A percentile compares a stretch with the other conserved stretches of the same genome.
These are phyloP conservation scores for Neofusicoccum umdonicola DNA, from an alignment of 2,329 filamentous ascomycete species.

Conservation along the genomic window DNA sequence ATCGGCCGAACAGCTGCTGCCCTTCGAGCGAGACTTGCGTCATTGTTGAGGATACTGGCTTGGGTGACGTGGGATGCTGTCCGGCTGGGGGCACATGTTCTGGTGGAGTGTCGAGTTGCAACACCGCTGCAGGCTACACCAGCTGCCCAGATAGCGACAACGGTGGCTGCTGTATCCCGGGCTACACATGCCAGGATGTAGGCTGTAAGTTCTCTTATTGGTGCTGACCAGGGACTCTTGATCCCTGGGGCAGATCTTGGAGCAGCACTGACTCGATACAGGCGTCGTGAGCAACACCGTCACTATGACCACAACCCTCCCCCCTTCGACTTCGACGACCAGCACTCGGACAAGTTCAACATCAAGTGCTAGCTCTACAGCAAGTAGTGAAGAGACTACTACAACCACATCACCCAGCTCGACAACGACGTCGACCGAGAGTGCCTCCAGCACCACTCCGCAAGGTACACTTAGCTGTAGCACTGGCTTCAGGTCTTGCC, in stretches of 20 bases:
- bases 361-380: constrained; percentile 20
- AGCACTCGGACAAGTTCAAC: constrained; percentile 16
- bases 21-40: constrained; percentile 65
- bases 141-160: constrained; percentile 64
- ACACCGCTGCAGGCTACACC: constrained; percentile 56
- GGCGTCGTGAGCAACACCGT: constrained; percentile 22
- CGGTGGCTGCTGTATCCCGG: constrained; percentile 73
- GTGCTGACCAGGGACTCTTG: not conserved
- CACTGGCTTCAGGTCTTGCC: constrained; percentile 46
- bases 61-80: constrained; percentile 74
- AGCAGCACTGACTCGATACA: constrained; percentile 7
- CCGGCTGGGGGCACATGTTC: constrained; percentile 63
- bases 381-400: constrained; percentile 17
- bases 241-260: not conserved
- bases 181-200: constrained; percentile 65
- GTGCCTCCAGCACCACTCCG: constrained; percentile 28
- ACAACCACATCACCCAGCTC: not conserved
- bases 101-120: constrained; percentile 62
- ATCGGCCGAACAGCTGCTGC: constrained; percentile 71
- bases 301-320: constrained; percentile 26
- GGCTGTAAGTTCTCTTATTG: constrained; percentile 55
- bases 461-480: constrained; percentile 34
- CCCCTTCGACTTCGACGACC: constrained; percentile 20
- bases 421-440: constrained; percentile 1
- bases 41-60: constrained; percentile 58